These are phyloP conservation scores for Beauveria medogensis DNA, from an alignment of 2,329 filamentous ascomycete species.

Conservation along the genomic window DNA sequence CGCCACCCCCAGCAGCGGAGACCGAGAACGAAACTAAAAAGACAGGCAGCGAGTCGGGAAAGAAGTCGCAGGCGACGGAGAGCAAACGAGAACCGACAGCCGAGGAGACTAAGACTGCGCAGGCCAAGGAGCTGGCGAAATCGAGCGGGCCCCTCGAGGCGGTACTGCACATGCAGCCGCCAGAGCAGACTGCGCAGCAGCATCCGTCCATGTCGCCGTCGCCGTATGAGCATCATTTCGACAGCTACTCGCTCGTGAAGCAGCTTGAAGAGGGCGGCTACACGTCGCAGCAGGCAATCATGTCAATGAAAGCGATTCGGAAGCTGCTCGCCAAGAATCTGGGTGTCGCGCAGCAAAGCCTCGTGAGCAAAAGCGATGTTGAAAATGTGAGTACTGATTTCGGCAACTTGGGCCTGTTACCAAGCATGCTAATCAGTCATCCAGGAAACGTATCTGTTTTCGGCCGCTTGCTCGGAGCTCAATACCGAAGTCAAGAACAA, in stretches of 20 bases:
- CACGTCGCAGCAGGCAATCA: constrained; percentile 65
- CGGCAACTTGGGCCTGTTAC: neutral
- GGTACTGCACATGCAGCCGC: constrained; percentile 38
- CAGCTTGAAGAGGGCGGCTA: constrained; percentile 70
- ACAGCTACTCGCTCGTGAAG: constrained; percentile 83
- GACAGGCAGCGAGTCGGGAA: neutral
- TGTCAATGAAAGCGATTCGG: constrained; percentile 87
- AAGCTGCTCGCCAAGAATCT: constrained; percentile 70
- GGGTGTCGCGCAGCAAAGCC: constrained; percentile 65
- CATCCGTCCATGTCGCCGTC: constrained; percentile 63
- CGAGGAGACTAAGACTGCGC: constrained; percentile 20
- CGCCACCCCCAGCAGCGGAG: neutral
- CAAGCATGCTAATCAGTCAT: constrained; percentile 12
- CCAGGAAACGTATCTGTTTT: constrained; percentile 82
- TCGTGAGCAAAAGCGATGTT: constrained; percentile 85
- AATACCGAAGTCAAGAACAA: constrained; percentile 78
- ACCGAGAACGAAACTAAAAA: neutral
- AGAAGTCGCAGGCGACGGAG: neutral
- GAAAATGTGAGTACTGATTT: constrained; percentile 56
- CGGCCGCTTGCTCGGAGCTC: constrained; percentile 86
- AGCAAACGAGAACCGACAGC: constrained; percentile 8
- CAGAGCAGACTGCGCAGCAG: constrained; percentile 33
- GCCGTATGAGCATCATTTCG: constrained; percentile 91
- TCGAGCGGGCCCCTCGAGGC: constrained; percentile 43
- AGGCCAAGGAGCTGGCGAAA: constrained; percentile 29